phyloP scores from a whole-genome alignment of 495 filamentous ascomycete species.

The Ramalina intermedia region DNA sequence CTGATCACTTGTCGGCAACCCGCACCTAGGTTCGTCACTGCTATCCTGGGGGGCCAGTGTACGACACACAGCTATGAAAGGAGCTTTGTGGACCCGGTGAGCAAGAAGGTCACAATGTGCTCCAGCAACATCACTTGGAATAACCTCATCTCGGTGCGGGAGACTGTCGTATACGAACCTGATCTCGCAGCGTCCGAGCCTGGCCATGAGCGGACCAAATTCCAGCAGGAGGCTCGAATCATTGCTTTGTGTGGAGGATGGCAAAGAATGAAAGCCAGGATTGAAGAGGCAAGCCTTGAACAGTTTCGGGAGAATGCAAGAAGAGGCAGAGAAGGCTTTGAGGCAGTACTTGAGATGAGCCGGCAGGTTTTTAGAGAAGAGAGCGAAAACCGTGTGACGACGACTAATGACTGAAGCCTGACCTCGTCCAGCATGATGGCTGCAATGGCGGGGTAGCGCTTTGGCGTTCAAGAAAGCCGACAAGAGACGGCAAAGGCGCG shows the following conservation, averaged over 20 bases:
- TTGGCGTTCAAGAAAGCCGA: constrained; percentile 4
- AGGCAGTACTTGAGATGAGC: constrained; percentile 87
- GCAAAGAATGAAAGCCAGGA: constrained; percentile 85
- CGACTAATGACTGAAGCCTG: background rate
- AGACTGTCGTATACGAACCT: constrained; percentile 76
- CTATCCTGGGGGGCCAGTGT: constrained; percentile 54
- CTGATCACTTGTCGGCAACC: constrained; percentile 90
- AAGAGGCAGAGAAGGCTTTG: constrained; percentile 83
- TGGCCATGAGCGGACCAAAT: constrained; percentile 52
- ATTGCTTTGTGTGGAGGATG: constrained; percentile 90
- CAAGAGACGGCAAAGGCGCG: background rate
- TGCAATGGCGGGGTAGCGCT: background rate
- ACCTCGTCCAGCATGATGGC: background rate
- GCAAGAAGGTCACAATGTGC: constrained; percentile 84
- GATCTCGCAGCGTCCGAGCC: constrained; percentile 25
- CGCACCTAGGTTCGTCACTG: constrained; percentile 72
- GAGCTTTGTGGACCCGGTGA: constrained; percentile 73
- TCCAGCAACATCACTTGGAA: constrained; percentile 81
- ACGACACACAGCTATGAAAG: constrained; percentile 86
- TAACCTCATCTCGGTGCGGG: constrained; percentile 74
- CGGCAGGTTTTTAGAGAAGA: constrained; percentile 84
- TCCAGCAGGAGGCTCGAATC: constrained; percentile 79
- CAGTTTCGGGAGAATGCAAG: constrained; percentile 81
- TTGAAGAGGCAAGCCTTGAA: constrained; percentile 82
- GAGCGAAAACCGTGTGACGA: constrained; percentile 42